A percentile compares a stretch with the other conserved stretches of the same genome.
phyloP scores from a whole-genome alignment of 768 basidiomycete genomes.

The Boletus rex-veris region DNA sequence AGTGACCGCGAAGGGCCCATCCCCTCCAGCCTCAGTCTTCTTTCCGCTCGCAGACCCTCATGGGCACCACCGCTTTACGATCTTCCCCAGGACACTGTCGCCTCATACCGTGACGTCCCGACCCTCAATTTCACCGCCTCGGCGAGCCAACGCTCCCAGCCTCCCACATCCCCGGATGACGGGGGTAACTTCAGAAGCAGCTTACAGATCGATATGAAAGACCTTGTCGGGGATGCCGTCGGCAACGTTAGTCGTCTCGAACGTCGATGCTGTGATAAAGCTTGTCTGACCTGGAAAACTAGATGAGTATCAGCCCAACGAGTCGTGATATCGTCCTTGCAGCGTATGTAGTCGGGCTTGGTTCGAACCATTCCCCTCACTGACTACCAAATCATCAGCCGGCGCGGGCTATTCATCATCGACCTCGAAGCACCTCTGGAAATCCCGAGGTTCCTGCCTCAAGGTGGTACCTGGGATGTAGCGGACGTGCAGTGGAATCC shows the following conservation, averaged over 20 bases:
- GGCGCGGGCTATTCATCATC: conserved; percentile 91
- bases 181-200: conserved; percentile 55
- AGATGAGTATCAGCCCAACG: conserved; percentile 92
- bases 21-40: conserved; percentile 29
- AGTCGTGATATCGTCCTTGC: conserved; percentile 89
- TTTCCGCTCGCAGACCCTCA: conserved; percentile 33
- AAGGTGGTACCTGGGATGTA: conserved; percentile 96
- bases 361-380: not conserved
- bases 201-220: conserved; percentile 77
- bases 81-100: conserved; percentile 25
- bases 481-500: conserved; percentile 94
- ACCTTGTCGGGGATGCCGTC: conserved; percentile 75
- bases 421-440: conserved; percentile 86
- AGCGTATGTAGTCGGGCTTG: conserved; percentile 48
- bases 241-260: conserved; percentile 59
- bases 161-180: conserved; percentile 45
- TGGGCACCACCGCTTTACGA: conserved; percentile 33
- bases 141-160: conserved; percentile 10
- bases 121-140: conserved; percentile 16
- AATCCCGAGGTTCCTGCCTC: conserved; percentile 90
- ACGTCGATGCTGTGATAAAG: not conserved
- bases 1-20: conserved; percentile 23
- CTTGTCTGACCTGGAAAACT: conserved; percentile 2
- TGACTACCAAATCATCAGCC: conserved; percentile 35
- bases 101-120: conserved; percentile 32